Evolutionary conservation across 2,329 filamentous ascomycete genomes (phyloP).

Genomic region (Fusarium temperatum): DNA sequence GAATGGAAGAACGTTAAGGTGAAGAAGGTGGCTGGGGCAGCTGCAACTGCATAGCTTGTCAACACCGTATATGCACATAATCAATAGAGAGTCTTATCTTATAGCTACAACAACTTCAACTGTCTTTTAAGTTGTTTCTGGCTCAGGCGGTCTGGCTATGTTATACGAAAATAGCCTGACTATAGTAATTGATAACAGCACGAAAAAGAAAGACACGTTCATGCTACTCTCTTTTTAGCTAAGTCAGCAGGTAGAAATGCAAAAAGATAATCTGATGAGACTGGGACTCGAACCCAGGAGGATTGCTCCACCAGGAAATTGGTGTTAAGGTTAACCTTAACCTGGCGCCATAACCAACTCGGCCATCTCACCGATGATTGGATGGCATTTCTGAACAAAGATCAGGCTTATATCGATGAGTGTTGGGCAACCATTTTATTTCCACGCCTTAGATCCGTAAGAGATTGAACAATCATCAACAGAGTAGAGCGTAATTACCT

Average conservation of each 20-base stretch:
- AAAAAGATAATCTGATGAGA: slow-evolving; percentile 18
- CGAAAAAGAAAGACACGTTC: not conserved
- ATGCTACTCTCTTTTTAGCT: fast-evolving
- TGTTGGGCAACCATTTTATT: fast-evolving
- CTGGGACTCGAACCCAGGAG: slow-evolving; percentile 28
- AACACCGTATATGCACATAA: fast-evolving
- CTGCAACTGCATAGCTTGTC: fast-evolving
- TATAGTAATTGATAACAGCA: fast-evolving
- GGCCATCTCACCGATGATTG: slow-evolving; percentile 26
- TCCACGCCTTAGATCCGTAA: too few relatives aligned
- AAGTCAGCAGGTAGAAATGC: not conserved
- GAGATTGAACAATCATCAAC: fast-evolving
- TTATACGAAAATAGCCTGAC: too few relatives aligned
- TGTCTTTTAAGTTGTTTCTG: not conserved
- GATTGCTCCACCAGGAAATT: slow-evolving; percentile 28
- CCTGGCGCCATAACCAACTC: slow-evolving; percentile 29
- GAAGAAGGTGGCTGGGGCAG: not conserved
- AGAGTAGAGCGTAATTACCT: not conserved
- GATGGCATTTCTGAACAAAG: not conserved
- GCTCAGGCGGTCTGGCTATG: not conserved
- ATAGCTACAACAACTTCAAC: not conserved
- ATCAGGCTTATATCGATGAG: fast-evolving
- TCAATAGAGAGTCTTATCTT: not conserved
- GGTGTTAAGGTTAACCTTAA: slow-evolving; percentile 26
- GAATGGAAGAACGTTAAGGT: slow-evolving; percentile 22